phyloP scores from a whole-genome alignment of 169 alveolate species.

The Plasmodium inui region DNA sequence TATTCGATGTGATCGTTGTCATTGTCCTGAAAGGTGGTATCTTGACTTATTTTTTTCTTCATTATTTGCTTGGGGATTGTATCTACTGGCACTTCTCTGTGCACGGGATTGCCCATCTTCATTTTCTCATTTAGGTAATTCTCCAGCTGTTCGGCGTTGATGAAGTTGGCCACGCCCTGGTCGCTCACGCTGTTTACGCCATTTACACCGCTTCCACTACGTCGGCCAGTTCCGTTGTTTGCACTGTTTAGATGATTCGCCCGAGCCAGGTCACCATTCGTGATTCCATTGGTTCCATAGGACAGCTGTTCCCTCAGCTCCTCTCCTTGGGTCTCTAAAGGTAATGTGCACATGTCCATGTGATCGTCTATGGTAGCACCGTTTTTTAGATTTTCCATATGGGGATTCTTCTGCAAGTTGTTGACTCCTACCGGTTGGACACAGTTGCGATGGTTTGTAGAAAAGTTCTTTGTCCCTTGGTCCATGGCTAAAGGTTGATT shows the following conservation, averaged over 20 bases:
- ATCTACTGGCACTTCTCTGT: neutral
- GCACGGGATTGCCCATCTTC: neutral
- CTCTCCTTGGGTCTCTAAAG: neutral
- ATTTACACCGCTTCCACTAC: neutral
- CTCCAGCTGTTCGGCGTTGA: neutral
- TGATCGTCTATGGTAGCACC: neutral
- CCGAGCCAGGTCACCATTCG: neutral
- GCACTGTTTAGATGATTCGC: neutral
- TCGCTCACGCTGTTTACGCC: neutral
- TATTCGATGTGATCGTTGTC: neutral
- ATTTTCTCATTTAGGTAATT: neutral
- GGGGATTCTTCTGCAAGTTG: neutral
- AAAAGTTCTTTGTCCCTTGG: neutral
- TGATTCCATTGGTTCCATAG: neutral
- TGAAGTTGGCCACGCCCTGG: neutral
- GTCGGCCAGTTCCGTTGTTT: neutral
- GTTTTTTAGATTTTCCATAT: neutral
- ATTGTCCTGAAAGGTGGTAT: neutral
- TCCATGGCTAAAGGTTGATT: neutral
- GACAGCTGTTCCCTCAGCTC: neutral
- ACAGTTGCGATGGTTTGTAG: neutral
- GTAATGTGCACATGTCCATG: neutral
- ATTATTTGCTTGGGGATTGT: neutral
- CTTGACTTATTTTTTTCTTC: neutral
- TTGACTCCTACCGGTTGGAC: neutral